Percentiles rank a stretch among this genome's conserved stretches.
Evolutionary conservation across 2,329 filamentous ascomycete species (phyloP).

Genomic region (Colletotrichum ledebouriae): DNA sequence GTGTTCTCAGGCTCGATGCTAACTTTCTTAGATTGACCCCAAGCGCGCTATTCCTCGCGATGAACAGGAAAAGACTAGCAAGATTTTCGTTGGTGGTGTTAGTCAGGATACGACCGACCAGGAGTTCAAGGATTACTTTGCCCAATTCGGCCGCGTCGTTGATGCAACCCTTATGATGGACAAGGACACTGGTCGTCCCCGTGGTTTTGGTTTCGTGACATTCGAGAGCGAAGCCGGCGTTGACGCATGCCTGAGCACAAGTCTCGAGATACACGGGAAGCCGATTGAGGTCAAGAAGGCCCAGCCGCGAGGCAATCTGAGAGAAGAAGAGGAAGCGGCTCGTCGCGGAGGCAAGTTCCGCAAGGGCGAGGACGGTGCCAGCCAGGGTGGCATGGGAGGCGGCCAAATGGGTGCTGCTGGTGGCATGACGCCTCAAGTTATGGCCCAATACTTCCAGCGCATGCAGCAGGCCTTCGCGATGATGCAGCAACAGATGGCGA

Average conservation of each 20-base stretch:
- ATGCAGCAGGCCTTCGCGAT: conserved; percentile 98
- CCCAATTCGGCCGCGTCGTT: conserved; percentile 94
- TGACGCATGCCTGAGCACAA: conserved; percentile 86
- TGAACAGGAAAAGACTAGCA: conserved; percentile 97
- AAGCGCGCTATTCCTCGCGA: conserved; percentile 97
- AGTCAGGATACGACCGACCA: conserved; percentile 97
- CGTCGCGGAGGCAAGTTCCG: conserved; percentile 71
- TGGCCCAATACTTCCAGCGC: conserved; percentile 98
- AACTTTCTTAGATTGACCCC: conserved; percentile 82
- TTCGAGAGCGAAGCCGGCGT: conserved; percentile 97
- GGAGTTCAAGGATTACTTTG: conserved; percentile 97
- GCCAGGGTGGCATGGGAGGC: conserved; percentile 51
- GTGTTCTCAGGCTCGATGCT: background rate
- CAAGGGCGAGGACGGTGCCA: conserved; percentile 63
- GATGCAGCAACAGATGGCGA: conserved; percentile 94
- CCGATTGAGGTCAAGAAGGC: conserved; percentile 98
- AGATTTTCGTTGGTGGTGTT: conserved; percentile 98
- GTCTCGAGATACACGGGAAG: conserved; percentile 94
- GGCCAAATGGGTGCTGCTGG: conserved; percentile 60
- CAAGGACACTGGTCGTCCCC: conserved; percentile 96
- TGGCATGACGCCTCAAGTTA: conserved; percentile 94
- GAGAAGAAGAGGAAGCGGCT: conserved; percentile 86
- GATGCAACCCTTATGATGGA: conserved; percentile 99
- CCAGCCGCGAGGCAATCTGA: conserved; percentile 92
- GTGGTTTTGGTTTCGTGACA: conserved; percentile 97